Evolutionary conservation across 805 yeast genomes (phyloP), one percentile per base, ranked within the genome.

Genomic region (Sporopachydermia quercuum): DNA sequence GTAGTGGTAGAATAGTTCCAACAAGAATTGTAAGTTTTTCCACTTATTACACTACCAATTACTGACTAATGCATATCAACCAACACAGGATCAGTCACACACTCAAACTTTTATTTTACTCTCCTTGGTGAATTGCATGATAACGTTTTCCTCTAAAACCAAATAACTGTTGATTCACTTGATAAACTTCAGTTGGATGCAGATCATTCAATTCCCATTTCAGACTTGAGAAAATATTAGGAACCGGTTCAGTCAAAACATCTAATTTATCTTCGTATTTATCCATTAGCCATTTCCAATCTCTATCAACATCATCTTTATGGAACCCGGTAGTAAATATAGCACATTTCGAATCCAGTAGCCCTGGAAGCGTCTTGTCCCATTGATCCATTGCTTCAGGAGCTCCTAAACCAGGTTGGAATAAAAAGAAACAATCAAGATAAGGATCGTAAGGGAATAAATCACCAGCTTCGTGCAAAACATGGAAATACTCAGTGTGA

Each of bases 371-470:
- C 0, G 94, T 68, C 56, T 83, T 79, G 46, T 72, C 72, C 96
- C 97, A 89, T 53, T 75, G 72, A 43, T 78, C 78, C 56, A 72
- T 68, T 16, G 78, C 66, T 52, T 84, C 94, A 11, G 83, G 81
- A 4, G 91, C 80, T 15, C 84, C 78, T 53, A 86, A 73, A 34
- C 96, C 96, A 3, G 98, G 97, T 57, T 89, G 97, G 80, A 89
- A 91, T 40, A 83, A 68, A 71, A 85, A 86, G 61, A 91, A 91
- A 18, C 76, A 74, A 56, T 91, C 98, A 55, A 84, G 70, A 59
- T 89, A 91, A 36, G 99, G 98, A 58, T 91, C 98, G 58, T 87
- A 91, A 3, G 98, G 98, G 76, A 85, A 84, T 57, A 91, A 83
- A 61, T 89, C 96, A 51, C 87, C 91, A 38, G 84, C 78, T 51